Evolutionary conservation across 208 protist species (phyloP), one percentile per base, ranked within the genome.

Genomic region (Tritrichomonas foetus): DNA sequence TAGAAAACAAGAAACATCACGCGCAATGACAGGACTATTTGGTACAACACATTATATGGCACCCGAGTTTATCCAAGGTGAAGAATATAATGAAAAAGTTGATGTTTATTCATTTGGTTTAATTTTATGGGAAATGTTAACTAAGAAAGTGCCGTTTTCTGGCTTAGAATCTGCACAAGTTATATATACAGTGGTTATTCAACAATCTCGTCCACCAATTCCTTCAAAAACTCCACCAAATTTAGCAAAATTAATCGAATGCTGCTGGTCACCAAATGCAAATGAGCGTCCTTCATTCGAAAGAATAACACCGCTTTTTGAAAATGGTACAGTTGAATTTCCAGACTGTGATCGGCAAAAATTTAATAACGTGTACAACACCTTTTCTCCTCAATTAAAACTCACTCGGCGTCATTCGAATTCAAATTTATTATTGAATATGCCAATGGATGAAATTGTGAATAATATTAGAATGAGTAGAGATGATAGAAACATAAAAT

Each of bases 31-130:
- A 3, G 78, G 78, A 3, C 41, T 33, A 39, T 44, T 25, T 33
- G 78, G 78, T 14, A 89, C 78, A 39, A 27, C 78, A 39, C 33
- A 89, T 57, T 89, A 89, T 39, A 89, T 89, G 78, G 78, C 78
- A 39, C 78, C 78, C 1, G 78, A 89, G 41, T 89, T 89, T 49
- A 61, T 57, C 5, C 44, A 89, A 57, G 78, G 41, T 33, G 78
- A 89, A 50, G 41, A 82, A 50, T 89, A 89, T 47, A n/a, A 89
- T 57, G 78, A 89, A 36, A 89, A 89, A 89, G 47, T 89, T 33
- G 78, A 89, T 89, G 78, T 89, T 57, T 89, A 89, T 89, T 89
- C 78, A 39, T 89, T 44, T 36, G 78, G 78, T 3, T 33, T 89
- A 39, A 13, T 89, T 36, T 36, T 89, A 57, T 89, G 47, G 47